Evolutionary conservation across 2,329 filamentous ascomycete species (phyloP).

Genomic region (Penicillium fuscoglaucum): DNA sequence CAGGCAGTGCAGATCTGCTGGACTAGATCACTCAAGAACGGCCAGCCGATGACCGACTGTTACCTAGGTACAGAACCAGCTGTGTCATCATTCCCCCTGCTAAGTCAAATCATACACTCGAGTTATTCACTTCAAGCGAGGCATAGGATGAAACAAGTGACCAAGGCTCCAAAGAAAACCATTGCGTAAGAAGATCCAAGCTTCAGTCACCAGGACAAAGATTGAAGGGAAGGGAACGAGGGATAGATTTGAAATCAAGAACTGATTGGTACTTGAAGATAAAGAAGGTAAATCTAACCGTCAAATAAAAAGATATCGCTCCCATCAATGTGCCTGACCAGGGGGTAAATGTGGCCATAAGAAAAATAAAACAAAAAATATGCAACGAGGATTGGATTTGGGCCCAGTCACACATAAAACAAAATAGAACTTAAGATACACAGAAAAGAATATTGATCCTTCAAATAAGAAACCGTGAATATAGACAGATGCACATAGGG

Average conservation of each 20-base stretch:
- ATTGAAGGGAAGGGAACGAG: constrained; percentile 5
- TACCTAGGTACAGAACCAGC: constrained; percentile 1
- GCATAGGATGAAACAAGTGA: too few relatives aligned
- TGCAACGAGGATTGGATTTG: constrained; percentile 30
- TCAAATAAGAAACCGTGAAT: constrained; percentile 32
- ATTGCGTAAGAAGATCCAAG: background rate
- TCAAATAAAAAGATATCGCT: constrained; percentile 11
- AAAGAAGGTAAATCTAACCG: constrained; percentile 10
- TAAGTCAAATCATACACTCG: background rate
- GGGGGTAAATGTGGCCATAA: constrained; percentile 9
- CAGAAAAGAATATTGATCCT: constrained; percentile 33
- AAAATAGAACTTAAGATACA: constrained; percentile 40
- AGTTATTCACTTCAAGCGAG: background rate
- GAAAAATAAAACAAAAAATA: constrained; percentile 18
- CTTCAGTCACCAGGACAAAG: background rate
- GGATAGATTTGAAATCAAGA: constrained; percentile 9
- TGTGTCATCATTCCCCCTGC: background rate
- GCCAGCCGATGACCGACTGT: background rate
- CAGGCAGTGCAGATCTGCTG: background rate
- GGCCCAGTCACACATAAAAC: constrained; percentile 28
- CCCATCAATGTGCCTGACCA: constrained; percentile 9
- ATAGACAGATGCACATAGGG: constrained; percentile 25
- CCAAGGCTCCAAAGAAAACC: background rate
- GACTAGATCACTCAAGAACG: background rate
- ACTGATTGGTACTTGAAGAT: constrained; percentile 10